Conservation (phyloP, 2,329 filamentous ascomycete species). For the Aspergillus bombycis region DNA sequence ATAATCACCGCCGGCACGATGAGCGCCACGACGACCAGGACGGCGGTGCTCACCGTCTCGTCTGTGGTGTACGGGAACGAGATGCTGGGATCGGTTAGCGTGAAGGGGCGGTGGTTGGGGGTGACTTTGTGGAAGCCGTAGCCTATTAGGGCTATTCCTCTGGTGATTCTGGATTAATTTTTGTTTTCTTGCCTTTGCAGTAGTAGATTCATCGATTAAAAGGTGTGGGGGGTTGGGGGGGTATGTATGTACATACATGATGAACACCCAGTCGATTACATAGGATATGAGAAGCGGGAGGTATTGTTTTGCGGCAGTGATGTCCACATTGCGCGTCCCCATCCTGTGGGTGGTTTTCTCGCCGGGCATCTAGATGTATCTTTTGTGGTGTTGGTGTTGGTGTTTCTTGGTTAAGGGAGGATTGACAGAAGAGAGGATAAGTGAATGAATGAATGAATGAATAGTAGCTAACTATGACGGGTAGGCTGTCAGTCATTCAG, state of each 20-base stretch:
- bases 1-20: constrained; percentile 70
- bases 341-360: neutral
- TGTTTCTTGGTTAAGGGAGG: neutral
- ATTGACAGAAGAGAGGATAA: neutral
- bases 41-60: constrained; percentile 71
- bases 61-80: constrained; percentile 72
- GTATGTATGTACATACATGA: neutral
- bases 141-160: constrained; percentile 61
- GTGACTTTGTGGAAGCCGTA: constrained; percentile 61
- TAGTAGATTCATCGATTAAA: too few relatives aligned
- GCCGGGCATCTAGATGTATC: neutral
- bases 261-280: constrained; percentile 5
- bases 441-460: neutral
- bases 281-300: neutral
- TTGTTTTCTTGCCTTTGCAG: too few relatives aligned
- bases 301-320: neutral
- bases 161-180: constrained; percentile 30
- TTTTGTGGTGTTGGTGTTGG: neutral
- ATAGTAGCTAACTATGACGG: too few relatives aligned
- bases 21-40: constrained; percentile 67
- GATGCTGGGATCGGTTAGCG: constrained; percentile 73
- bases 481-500: too few relatives aligned
- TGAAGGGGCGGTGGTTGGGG: constrained; percentile 73
- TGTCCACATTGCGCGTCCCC: neutral
- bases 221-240: neutral